A percentile compares a stretch with the other conserved stretches of the same genome.
Evolutionary conservation across 2,329 filamentous ascomycete species (phyloP).

Genomic region (Biscogniauxia sp.): DNA sequence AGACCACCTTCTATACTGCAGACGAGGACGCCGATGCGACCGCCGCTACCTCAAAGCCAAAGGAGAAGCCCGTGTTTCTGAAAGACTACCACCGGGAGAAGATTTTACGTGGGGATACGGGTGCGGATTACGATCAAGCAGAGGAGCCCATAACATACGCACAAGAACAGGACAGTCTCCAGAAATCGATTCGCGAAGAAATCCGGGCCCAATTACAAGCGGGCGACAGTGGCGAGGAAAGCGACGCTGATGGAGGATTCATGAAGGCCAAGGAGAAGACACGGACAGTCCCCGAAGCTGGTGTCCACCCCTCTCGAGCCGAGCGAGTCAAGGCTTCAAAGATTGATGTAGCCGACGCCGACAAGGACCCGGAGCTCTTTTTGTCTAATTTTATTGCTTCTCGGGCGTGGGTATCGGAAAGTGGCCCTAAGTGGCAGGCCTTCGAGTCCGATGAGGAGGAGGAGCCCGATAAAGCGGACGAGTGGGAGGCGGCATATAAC

Average conservation of each 20-base stretch:
- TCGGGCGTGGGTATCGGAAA: slow-evolving; percentile 79
- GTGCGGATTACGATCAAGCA: slow-evolving; percentile 55
- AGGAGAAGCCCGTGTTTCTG: slow-evolving; percentile 81
- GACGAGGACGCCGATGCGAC: slow-evolving; percentile 43
- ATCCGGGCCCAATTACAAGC: slow-evolving; percentile 65
- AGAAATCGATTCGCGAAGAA: slow-evolving; percentile 73
- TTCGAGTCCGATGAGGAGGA: slow-evolving; percentile 87
- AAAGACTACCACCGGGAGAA: slow-evolving; percentile 91
- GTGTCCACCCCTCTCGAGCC: slow-evolving; percentile 57
- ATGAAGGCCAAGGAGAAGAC: slow-evolving; percentile 63
- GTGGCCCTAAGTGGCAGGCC: slow-evolving; percentile 67
- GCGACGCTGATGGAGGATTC: slow-evolving; percentile 66
- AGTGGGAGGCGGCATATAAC: slow-evolving; percentile 92
- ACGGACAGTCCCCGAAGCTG: slow-evolving; percentile 33
- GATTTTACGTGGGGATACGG: slow-evolving; percentile 68
- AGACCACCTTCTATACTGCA: slow-evolving; percentile 73
- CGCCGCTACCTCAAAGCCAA: slow-evolving; percentile 39
- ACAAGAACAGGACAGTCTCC: slow-evolving; percentile 83
- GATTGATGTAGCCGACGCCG: slow-evolving; percentile 69
- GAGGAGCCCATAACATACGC: slow-evolving; percentile 67
- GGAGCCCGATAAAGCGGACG: slow-evolving; percentile 67
- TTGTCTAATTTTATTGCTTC: slow-evolving; percentile 95
- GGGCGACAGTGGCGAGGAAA: slow-evolving; percentile 48
- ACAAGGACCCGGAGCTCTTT: slow-evolving; percentile 87
- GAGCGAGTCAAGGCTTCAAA: slow-evolving; percentile 50